Conservation (phyloP, 1,284 basidiomycete genomes). For the Cryptococcus hybrid region DNA sequence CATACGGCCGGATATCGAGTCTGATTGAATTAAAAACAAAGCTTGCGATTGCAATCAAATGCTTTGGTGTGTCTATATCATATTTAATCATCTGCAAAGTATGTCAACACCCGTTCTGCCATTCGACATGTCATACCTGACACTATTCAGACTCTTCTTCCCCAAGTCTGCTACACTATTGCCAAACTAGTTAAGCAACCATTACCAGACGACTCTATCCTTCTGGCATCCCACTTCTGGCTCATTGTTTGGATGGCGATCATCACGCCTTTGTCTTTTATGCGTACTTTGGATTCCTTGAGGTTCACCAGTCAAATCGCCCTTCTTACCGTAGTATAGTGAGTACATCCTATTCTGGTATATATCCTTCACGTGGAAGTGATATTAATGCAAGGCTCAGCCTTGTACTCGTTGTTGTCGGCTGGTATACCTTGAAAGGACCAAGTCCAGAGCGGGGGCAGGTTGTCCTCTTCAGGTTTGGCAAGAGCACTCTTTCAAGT, state of each 20-base stretch:
- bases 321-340: constrained; percentile 55
- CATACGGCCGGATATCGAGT: constrained; percentile 2
- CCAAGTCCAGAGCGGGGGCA: constrained; percentile 37
- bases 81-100: constrained; percentile 94
- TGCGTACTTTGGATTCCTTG: constrained; percentile 71
- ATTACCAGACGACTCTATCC: constrained; percentile 58
- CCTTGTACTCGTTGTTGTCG: constrained; percentile 64
- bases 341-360: constrained; percentile 43
- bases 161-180: constrained; percentile 83
- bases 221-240: constrained; percentile 78
- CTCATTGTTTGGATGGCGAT: constrained; percentile 76
- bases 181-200: constrained; percentile 64
- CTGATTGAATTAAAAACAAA: constrained; percentile 42
- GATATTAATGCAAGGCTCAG: constrained; percentile 57
- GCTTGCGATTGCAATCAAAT: constrained; percentile 92
- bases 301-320: constrained; percentile 53
- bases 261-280: constrained; percentile 82
- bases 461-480: constrained; percentile 40
- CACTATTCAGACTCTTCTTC: constrained; percentile 63
- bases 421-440: constrained; percentile 49
- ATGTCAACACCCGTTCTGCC: constrained; percentile 6
- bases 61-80: constrained; percentile 95
- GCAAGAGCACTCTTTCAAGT: constrained; percentile 29
- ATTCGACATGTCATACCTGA: neutral
- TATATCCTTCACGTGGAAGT: neutral